A percentile compares a stretch with the other conserved stretches of the same genome.
These are phyloP conservation scores for Puccinia polysora DNA, from an alignment of 1,284 basidiomycete genomes.

Conservation along the genomic window DNA sequence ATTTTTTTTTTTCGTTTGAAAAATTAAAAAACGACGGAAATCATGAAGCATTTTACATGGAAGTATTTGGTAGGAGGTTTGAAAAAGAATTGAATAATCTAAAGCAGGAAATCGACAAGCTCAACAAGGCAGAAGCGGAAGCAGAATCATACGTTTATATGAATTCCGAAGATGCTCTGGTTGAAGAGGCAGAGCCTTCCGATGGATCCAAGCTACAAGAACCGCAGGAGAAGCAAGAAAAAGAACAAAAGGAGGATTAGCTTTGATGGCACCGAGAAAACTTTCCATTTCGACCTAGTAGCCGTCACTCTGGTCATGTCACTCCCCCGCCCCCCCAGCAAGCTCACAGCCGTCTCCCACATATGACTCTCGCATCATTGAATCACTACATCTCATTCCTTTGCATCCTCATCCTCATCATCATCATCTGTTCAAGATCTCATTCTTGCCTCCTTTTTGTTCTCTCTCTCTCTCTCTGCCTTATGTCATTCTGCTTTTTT, in stretches of 20 bases:
- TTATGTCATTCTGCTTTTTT: no score
- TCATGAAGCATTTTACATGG: conserved; percentile 44
- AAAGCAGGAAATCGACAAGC: conserved; percentile 48
- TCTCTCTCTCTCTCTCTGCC: neutral
- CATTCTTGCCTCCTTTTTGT: neutral
- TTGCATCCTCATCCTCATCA: neutral
- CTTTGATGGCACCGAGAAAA: no score
- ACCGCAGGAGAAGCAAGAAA: no score
- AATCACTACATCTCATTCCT: no score
- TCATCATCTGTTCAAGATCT: neutral
- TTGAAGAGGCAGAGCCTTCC: neutral
- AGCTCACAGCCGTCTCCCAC: no score
- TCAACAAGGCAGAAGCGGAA: conserved; percentile 19
- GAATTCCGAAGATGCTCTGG: neutral
- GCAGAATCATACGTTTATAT: neutral
- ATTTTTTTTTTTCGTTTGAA: neutral
- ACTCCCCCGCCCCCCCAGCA: no score
- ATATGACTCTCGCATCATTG: no score
- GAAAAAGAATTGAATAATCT: conserved; percentile 49
- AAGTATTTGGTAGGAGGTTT: conserved; percentile 48
- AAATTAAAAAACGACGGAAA: neutral
- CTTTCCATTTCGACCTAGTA: no score
- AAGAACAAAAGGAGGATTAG: no score
- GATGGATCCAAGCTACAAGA: no score
- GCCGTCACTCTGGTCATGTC: no score